A percentile compares a stretch with the other conserved stretches of the same genome.
Conservation (phyloP, 768 basidiomycete species). For the Mycena belliarum region DNA sequence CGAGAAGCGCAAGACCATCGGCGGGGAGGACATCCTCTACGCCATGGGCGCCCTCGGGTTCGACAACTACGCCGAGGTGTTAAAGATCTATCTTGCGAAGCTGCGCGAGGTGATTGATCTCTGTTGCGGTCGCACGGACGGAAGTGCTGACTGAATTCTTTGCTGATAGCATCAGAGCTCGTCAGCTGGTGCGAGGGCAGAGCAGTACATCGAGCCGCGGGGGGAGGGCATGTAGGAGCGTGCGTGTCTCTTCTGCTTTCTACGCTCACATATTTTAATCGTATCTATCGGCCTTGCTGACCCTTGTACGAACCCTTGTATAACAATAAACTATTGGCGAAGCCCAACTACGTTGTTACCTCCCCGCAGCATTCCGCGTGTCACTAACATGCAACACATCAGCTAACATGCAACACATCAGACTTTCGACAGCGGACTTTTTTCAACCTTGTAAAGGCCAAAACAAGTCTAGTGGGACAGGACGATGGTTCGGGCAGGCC, state of each 20-base stretch:
- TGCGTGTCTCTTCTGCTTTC: too few species aligned
- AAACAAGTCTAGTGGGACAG: too few species aligned
- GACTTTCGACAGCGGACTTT: too few species aligned
- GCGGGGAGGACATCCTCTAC: constrained; percentile 95
- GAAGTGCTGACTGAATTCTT: background rate
- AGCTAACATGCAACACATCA: too few species aligned
- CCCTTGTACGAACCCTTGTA: too few species aligned
- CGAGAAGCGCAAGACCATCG: constrained; percentile 98
- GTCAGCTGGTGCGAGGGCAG: background rate
- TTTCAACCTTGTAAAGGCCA: too few species aligned
- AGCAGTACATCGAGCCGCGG: constrained; percentile 7
- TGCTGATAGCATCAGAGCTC: constrained; percentile 8
- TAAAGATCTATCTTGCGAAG: constrained; percentile 93
- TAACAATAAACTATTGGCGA: too few species aligned
- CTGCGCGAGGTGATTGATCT: constrained; percentile 62
- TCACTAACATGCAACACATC: too few species aligned
- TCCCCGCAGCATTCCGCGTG: too few species aligned
- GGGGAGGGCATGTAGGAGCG: background rate
- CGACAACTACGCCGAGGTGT: constrained; percentile 90
- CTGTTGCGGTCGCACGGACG: too few species aligned
- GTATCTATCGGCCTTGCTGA: background rate
- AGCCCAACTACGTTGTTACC: too few species aligned
- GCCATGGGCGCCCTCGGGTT: constrained; percentile 94
- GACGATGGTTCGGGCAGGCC: too few species aligned
- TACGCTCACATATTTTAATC: background rate